Evolutionary conservation across 768 basidiomycete species (phyloP).

Genomic region (Amanita thiersii): DNA sequence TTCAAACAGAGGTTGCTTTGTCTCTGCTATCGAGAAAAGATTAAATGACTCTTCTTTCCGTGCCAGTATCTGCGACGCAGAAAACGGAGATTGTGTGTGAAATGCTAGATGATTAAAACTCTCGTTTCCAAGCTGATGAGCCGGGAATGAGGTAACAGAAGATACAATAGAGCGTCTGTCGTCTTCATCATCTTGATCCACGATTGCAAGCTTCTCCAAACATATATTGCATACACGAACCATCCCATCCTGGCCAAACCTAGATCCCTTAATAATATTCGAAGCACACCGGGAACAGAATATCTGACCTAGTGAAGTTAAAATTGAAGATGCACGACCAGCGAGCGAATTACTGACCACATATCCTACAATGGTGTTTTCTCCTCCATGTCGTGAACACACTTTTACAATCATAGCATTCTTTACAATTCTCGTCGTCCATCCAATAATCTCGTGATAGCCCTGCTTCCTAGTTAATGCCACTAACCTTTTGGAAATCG

Average conservation of each 20-base stretch:
- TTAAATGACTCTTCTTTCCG: conserved; percentile 73
- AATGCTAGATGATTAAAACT: conserved; percentile 19
- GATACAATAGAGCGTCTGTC: conserved; percentile 78
- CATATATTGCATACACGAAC: conserved; percentile 94
- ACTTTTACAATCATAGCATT: conserved; percentile 94
- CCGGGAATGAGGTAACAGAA: conserved; percentile 61
- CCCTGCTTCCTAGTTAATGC: conserved; percentile 35
- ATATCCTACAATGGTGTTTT: conserved; percentile 97
- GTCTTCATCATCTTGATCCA: conserved; percentile 86
- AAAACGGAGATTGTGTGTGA: conserved; percentile 81
- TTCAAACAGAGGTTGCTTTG: conserved; percentile 43
- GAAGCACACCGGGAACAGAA: conserved; percentile 97
- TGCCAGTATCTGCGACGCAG: conserved; percentile 78
- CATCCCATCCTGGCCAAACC: conserved; percentile 94
- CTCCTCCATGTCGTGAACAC: conserved; percentile 91
- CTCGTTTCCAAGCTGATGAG: conserved; percentile 63
- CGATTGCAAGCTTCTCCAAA: conserved; percentile 84
- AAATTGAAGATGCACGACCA: not conserved
- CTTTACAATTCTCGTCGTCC: conserved; percentile 93
- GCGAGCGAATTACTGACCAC: conserved; percentile 44
- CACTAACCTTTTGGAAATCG: not conserved
- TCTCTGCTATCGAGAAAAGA: conserved; percentile 78
- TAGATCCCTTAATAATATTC: conserved; percentile 88
- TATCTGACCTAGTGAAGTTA: conserved; percentile 64
- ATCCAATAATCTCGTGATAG: conserved; percentile 96